phyloP scores from a whole-genome alignment of 768 basidiomycete species.

The Mycena crocata region DNA sequence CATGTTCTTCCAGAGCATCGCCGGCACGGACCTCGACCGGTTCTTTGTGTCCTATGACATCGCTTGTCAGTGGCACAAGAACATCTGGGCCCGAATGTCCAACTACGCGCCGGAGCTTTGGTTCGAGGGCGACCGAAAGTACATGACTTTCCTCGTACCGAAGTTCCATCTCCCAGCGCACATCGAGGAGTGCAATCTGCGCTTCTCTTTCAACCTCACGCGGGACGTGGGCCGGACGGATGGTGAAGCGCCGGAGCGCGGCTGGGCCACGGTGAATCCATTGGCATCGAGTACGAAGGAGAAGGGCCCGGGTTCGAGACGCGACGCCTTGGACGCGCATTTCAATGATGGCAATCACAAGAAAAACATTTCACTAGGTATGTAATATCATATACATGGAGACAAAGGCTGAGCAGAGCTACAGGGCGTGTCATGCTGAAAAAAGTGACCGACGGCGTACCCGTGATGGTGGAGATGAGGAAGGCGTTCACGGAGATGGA shows the following conservation, averaged over 20 bases:
- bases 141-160: slow-evolving; percentile 33
- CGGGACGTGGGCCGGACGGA: slow-evolving; percentile 48
- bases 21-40: slow-evolving; percentile 7
- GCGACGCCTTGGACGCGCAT: slow-evolving; percentile 10
- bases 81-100: slow-evolving; percentile 31
- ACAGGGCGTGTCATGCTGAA: neutral
- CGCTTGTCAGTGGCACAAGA: slow-evolving; percentile 31
- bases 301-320: slow-evolving; percentile 44
- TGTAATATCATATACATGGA: too few relatives aligned
- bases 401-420: too few relatives aligned
- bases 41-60: slow-evolving; percentile 42
- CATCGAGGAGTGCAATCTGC: slow-evolving; percentile 28
- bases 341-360: slow-evolving; percentile 27
- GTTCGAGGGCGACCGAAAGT: neutral
- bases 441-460: neutral
- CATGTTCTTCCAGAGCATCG: slow-evolving; percentile 37
- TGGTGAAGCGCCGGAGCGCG: slow-evolving; percentile 47
- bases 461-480: neutral
- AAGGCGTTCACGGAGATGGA: slow-evolving; percentile 6
- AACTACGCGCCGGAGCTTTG: slow-evolving; percentile 21
- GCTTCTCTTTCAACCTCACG: slow-evolving; percentile 39
- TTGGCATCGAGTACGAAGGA: slow-evolving; percentile 49
- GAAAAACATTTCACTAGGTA: slow-evolving; percentile 13
- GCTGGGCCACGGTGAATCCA: slow-evolving; percentile 44
- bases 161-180: slow-evolving; percentile 43